Percentiles rank a stretch among this genome's conserved stretches.
Evolutionary conservation across 352 stramenopile genomes (phyloP).

Genomic region (Pythium angustatum): DNA sequence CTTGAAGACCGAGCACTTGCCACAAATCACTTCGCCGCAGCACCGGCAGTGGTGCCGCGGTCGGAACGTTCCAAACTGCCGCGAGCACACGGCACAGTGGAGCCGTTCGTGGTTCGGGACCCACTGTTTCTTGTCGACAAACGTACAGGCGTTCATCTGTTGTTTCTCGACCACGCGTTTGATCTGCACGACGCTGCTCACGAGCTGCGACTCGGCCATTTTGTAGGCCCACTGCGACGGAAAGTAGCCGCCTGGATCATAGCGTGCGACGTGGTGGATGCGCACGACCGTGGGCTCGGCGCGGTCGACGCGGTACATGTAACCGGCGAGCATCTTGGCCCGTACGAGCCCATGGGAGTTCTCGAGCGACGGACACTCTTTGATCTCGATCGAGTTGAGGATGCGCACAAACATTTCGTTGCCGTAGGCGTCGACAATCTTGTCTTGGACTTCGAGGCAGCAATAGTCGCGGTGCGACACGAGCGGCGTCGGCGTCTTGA

Average conservation of each 20-base stretch:
- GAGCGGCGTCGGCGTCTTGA: slow-evolving; percentile 80
- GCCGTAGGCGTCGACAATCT: slow-evolving; percentile 76
- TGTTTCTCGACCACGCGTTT: slow-evolving; percentile 83
- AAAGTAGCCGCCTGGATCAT: slow-evolving; percentile 77
- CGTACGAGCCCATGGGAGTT: slow-evolving; percentile 85
- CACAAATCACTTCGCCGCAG: slow-evolving; percentile 88
- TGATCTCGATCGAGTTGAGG: slow-evolving; percentile 78
- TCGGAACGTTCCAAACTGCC: slow-evolving; percentile 75
- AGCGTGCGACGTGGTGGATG: slow-evolving; percentile 78
- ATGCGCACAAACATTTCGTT: slow-evolving; percentile 88
- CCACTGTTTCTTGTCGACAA: slow-evolving; percentile 84
- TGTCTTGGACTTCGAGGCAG: slow-evolving; percentile 84
- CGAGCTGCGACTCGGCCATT: slow-evolving; percentile 78
- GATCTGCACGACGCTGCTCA: slow-evolving; percentile 78
- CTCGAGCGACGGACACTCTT: slow-evolving; percentile 81
- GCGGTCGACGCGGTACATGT: slow-evolving; percentile 79
- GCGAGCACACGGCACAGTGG: slow-evolving; percentile 74
- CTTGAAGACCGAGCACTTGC: slow-evolving; percentile 85
- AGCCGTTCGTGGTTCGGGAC: slow-evolving; percentile 73
- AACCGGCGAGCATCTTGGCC: slow-evolving; percentile 74
- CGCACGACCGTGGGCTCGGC: slow-evolving; percentile 66
- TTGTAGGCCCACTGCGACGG: slow-evolving; percentile 82
- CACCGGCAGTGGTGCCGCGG: slow-evolving; percentile 85
- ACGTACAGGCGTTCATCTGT: slow-evolving; percentile 84
- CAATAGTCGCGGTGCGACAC: slow-evolving; percentile 86